Percentiles rank a stretch among this genome's conserved stretches.
Conservation (phyloP, 31 red algal genomes). For the Odonthalia washingtoniensis region DNA sequence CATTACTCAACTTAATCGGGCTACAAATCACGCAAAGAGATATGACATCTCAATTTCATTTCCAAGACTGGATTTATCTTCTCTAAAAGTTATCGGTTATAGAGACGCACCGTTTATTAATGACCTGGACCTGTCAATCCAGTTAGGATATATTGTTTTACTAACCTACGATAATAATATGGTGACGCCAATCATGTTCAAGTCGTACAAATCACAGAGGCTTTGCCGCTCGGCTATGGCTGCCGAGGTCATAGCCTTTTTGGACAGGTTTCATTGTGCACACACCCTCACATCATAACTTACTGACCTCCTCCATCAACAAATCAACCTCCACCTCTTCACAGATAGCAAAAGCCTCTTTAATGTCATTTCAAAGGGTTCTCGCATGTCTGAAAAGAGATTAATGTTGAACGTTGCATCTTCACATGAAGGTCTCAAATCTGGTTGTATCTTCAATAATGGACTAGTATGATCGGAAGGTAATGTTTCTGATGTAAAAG, state of each 20-base stretch:
- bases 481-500: conserved; percentile 34
- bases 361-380: conserved; percentile 52
- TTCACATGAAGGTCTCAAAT: conserved; percentile 21
- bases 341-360: conserved; percentile 28
- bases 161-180: background rate
- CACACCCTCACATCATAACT: conserved; percentile 8
- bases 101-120: conserved; percentile 53
- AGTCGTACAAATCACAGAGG: conserved; percentile 12
- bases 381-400: conserved; percentile 17
- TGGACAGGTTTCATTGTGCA: background rate
- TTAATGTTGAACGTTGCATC: conserved; percentile 39
- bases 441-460: conserved; percentile 31
- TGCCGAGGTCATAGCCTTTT: conserved; percentile 27
- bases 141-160: conserved; percentile 35
- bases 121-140: conserved; percentile 28
- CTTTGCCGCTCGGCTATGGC: conserved; percentile 44
- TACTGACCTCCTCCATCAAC: background rate
- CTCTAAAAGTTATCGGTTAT: too few relatives aligned
- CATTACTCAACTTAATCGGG: conserved; percentile 35
- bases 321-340: background rate
- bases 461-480: conserved; percentile 30
- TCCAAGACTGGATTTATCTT: background rate
- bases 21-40: background rate
- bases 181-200: conserved; percentile 22
- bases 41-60: background rate